These are phyloP conservation scores for Eutrema japonicum DNA, from an alignment of 345 rosid genomes.

Conservation along the genomic window DNA sequence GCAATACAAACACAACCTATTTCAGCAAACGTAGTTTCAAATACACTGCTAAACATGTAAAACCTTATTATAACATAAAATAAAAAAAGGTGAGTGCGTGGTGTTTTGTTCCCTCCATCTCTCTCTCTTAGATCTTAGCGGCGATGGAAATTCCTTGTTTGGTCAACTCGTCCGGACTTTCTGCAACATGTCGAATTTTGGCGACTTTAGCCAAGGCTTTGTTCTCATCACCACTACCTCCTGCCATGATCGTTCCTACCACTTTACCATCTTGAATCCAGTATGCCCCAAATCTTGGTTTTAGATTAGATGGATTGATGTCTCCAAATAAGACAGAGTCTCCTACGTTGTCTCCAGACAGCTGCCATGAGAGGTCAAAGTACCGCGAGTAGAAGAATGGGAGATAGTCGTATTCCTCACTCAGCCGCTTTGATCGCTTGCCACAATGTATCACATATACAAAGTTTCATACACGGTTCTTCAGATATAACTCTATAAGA, in stretches of 20 bases:
- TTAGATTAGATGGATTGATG: conserved; percentile 55
- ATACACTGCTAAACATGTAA: conserved; percentile 17
- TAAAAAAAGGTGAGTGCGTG: neutral
- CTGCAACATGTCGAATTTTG: conserved; percentile 65
- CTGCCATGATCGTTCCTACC: conserved; percentile 85
- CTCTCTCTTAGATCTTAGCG: conserved; percentile 58
- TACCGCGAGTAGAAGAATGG: conserved; percentile 96
- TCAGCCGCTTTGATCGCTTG: conserved; percentile 83
- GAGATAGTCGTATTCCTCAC: conserved; percentile 82
- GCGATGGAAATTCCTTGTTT: conserved; percentile 87
- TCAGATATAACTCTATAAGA: too few species aligned
- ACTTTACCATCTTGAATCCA: conserved; percentile 91
- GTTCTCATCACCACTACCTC: conserved; percentile 88
- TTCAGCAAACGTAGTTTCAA: conserved; percentile 19
- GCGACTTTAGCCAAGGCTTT: conserved; percentile 91
- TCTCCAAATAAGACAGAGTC: conserved; percentile 87
- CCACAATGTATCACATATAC: conserved; percentile 12
- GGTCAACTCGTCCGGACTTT: conserved; percentile 56
- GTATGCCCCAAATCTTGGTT: conserved; percentile 86
- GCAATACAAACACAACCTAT: conserved; percentile 32
- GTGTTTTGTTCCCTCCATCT: conserved; percentile 9
- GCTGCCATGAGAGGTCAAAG: conserved; percentile 94
- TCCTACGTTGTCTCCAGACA: conserved; percentile 96
- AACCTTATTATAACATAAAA: conserved; percentile 22
- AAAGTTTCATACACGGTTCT: neutral